Percentiles rank a stretch among this genome's conserved stretches.
Conservation (phyloP, 306 rosid genomes). For the Ceratonia siliqua region DNA sequence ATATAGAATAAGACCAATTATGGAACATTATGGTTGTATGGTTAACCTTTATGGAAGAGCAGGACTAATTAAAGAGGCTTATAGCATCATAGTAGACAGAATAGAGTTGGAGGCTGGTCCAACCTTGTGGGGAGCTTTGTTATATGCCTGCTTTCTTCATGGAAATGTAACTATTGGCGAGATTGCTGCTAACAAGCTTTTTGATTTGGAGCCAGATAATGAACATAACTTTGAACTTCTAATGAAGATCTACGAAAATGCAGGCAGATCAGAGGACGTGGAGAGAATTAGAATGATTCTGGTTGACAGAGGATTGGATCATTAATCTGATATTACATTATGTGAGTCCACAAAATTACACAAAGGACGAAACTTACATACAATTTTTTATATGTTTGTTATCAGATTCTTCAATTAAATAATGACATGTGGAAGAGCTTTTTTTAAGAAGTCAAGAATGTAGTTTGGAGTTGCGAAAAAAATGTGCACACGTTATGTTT, state of each 20-base stretch:
- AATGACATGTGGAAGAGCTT: too few species aligned
- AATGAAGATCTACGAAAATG: constrained; percentile 66
- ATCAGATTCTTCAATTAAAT: too few species aligned
- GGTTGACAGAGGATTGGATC: constrained; percentile 70
- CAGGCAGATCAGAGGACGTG: constrained; percentile 60
- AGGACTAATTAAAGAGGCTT: constrained; percentile 72
- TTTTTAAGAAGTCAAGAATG: too few species aligned
- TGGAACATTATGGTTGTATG: constrained; percentile 88
- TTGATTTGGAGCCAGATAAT: constrained; percentile 84
- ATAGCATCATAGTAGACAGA: constrained; percentile 46
- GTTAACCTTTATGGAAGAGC: constrained; percentile 91
- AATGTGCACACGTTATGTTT: too few species aligned
- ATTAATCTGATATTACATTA: constrained; percentile 32
- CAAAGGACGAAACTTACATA: too few species aligned
- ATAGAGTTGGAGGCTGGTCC: constrained; percentile 73
- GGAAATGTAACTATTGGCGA: constrained; percentile 65
- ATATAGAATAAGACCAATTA: constrained; percentile 69
- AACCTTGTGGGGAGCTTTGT: constrained; percentile 87
- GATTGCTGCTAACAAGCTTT: constrained; percentile 75
- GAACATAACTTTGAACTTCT: constrained; percentile 80
- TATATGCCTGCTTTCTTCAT: constrained; percentile 72
- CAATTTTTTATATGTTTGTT: too few species aligned
- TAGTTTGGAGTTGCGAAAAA: too few species aligned
- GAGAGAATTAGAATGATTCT: constrained; percentile 69
- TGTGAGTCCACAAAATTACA: neutral